Evolutionary conservation across 352 stramenopile genomes (phyloP).

Genomic region (Globisporangium emineosum): DNA sequence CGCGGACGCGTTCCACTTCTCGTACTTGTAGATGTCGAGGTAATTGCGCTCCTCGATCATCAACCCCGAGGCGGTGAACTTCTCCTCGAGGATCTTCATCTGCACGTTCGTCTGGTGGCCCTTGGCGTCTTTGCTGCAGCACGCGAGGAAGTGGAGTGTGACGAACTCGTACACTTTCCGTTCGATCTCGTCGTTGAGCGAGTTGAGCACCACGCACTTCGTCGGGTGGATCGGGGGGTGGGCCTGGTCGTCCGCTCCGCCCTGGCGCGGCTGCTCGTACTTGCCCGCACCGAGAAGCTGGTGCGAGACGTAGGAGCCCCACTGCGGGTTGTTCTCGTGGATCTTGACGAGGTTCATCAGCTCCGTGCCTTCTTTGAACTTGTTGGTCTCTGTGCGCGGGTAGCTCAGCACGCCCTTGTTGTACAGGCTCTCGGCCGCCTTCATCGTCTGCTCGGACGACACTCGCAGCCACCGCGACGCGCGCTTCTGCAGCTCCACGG

Average conservation of each 20-base stretch:
- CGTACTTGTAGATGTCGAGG: slow-evolving; percentile 94
- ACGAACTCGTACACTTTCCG: slow-evolving; percentile 98
- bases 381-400: slow-evolving; percentile 99
- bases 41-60: slow-evolving; percentile 94
- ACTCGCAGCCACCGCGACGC: slow-evolving; percentile 95
- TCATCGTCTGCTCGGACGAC: slow-evolving; percentile 96
- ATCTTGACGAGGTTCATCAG: slow-evolving; percentile 74
- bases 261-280: slow-evolving; percentile 85
- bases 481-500: slow-evolving; percentile 98
- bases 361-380: slow-evolving; percentile 94
- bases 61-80: slow-evolving; percentile 85
- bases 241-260: slow-evolving; percentile 94
- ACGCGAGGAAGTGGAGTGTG: slow-evolving; percentile 97
- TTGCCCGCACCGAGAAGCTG: slow-evolving; percentile 57
- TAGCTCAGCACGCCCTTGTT: slow-evolving; percentile 98
- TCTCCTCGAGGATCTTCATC: slow-evolving; percentile 85
- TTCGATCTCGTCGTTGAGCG: slow-evolving; percentile 81
- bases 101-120: slow-evolving; percentile 88
- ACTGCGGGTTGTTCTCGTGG: slow-evolving; percentile 70
- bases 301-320: slow-evolving; percentile 72
- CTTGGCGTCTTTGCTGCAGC: slow-evolving; percentile 94
- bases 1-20: slow-evolving; percentile 86
- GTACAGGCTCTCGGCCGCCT: slow-evolving; percentile 95
- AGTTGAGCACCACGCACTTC: slow-evolving; percentile 86
- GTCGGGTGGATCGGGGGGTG: slow-evolving; percentile 99